A percentile compares a stretch with the other conserved stretches of the same genome.
Conservation (phyloP, 2,329 filamentous ascomycete species). For the Colletotrichum acutatum region DNA sequence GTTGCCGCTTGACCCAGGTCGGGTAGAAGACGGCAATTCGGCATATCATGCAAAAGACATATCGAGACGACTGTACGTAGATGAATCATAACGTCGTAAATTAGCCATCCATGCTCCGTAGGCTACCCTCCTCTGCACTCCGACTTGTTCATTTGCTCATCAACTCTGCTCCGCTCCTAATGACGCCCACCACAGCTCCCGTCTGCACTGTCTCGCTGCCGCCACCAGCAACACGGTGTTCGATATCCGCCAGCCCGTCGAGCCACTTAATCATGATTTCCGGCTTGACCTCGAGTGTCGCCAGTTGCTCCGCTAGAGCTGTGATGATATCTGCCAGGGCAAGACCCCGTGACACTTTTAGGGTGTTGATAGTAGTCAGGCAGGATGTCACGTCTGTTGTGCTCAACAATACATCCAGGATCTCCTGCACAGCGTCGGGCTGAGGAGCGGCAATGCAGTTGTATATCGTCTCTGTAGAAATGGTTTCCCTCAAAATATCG, state of each 20-base stretch:
- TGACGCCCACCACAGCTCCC: constrained; percentile 89
- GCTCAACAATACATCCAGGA: constrained; percentile 83
- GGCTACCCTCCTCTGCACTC: not conserved
- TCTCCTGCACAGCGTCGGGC: constrained; percentile 86
- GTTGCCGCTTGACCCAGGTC: not conserved
- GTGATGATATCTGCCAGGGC: constrained; percentile 95
- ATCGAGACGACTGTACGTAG: too few species aligned
- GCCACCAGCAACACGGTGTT: constrained; percentile 89
- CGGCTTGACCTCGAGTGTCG: constrained; percentile 83
- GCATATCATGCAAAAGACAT: too few species aligned
- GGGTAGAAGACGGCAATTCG: not conserved
- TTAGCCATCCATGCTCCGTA: not conserved
- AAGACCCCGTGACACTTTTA: constrained; percentile 87
- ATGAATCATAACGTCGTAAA: constrained; percentile 33
- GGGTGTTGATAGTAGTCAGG: constrained; percentile 84
- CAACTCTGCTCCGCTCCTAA: constrained; percentile 87
- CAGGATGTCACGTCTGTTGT: constrained; percentile 92
- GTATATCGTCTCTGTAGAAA: constrained; percentile 95
- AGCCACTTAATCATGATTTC: constrained; percentile 93
- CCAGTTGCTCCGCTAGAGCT: constrained; percentile 83
- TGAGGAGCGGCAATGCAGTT: constrained; percentile 97
- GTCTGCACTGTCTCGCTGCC: constrained; percentile 91
- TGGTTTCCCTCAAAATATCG: constrained; percentile 77
- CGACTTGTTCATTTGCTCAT: constrained; percentile 47
- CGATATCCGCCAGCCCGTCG: constrained; percentile 89